phyloP scores from a whole-genome alignment of 805 yeast genomes.

The Candida oleophila region DNA sequence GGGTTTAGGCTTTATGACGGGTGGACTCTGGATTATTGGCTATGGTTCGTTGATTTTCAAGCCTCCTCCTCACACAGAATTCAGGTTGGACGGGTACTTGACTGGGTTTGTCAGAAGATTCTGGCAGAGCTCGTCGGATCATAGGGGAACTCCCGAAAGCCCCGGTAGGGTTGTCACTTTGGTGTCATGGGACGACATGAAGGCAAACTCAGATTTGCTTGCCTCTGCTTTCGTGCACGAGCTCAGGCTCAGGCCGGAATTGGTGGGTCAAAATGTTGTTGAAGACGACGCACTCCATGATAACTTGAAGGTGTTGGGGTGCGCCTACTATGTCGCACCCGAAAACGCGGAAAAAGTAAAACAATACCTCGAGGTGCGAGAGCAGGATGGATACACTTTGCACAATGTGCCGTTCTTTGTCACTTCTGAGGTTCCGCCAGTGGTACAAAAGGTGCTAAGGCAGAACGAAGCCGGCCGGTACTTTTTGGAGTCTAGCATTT shows the following conservation, averaged over 20 bases:
- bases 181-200: conserved; percentile 56
- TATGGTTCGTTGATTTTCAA: conserved; percentile 88
- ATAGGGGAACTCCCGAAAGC: conserved; percentile 80
- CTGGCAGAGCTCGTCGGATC: conserved; percentile 91
- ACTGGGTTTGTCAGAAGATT: conserved; percentile 78
- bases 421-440: conserved; percentile 15
- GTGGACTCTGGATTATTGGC: conserved; percentile 69
- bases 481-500: conserved; percentile 58
- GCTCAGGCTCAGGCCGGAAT: conserved; percentile 10
- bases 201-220: conserved; percentile 37
- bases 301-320: conserved; percentile 67
- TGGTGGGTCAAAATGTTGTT: conserved; percentile 10
- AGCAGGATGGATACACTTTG: conserved; percentile 82
- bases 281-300: conserved; percentile 30
- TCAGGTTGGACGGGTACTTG: conserved; percentile 68
- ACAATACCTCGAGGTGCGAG: conserved; percentile 75
- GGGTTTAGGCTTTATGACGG: background rate
- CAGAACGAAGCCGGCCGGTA: conserved; percentile 32
- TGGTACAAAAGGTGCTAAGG: background rate
- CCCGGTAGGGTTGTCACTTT: conserved; percentile 92
- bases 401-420: conserved; percentile 66
- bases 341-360: conserved; percentile 59
- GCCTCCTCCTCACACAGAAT: conserved; percentile 75
- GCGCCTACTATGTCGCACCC: conserved; percentile 77
- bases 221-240: conserved; percentile 41